Evolutionary conservation across 2,329 filamentous ascomycete genomes (phyloP).

Genomic region (Teratosphaeria pseudoeucalypti): DNA sequence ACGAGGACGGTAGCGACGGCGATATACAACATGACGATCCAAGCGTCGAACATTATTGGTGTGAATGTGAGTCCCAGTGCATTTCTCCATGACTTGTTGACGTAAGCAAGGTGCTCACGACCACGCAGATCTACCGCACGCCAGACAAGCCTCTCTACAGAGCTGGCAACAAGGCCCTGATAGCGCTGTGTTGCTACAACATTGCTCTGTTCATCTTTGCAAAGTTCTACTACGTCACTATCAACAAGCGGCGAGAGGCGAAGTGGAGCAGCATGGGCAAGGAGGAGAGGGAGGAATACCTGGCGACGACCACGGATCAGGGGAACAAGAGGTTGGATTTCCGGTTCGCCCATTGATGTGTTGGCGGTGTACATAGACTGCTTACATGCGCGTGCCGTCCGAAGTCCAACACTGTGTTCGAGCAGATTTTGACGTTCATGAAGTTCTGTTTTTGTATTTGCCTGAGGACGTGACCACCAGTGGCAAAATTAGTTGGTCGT

Average conservation of each 20-base stretch:
- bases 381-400: neutral
- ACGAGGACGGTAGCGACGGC: slow-evolving; percentile 53
- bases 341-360: slow-evolving; percentile 23
- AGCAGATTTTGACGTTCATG: neutral
- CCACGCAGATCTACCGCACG: slow-evolving; percentile 39
- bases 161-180: slow-evolving; percentile 44
- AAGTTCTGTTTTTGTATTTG: too few species aligned
- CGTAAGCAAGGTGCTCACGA: neutral
- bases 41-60: slow-evolving; percentile 30
- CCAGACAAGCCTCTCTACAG: slow-evolving; percentile 46
- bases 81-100: neutral
- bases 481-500: neutral
- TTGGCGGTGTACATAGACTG: neutral
- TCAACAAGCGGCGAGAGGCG: slow-evolving; percentile 11
- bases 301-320: slow-evolving; percentile 29
- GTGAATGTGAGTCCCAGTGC: slow-evolving; percentile 10
- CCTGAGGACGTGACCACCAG: too few species aligned
- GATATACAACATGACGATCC: slow-evolving; percentile 47
- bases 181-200: slow-evolving; percentile 41
- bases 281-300: slow-evolving; percentile 41
- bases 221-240: slow-evolving; percentile 42
- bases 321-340: slow-evolving; percentile 32
- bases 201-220: slow-evolving; percentile 42
- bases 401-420: neutral
- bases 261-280: slow-evolving; percentile 40